A percentile compares a stretch with the other conserved stretches of the same genome.
Conservation (phyloP, 495 filamentous ascomycete species). For the Neurospora hispaniola region DNA sequence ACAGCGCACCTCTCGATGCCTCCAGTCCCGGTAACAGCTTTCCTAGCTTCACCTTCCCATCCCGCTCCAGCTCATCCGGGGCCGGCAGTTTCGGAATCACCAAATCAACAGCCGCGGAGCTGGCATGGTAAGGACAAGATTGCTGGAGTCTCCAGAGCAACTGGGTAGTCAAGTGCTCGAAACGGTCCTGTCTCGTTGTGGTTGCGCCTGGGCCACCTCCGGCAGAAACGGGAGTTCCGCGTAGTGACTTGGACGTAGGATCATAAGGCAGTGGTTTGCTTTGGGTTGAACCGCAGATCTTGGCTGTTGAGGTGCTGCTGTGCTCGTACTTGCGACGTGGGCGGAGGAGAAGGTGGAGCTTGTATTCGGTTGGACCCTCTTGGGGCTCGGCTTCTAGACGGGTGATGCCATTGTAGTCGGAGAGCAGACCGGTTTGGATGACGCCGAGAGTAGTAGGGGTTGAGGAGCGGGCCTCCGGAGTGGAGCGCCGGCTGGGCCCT, state of each 20-base stretch:
- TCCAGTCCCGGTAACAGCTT: slow-evolving; percentile 73
- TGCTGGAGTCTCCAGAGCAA: slow-evolving; percentile 91
- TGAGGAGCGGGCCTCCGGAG: slow-evolving; percentile 17
- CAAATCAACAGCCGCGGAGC: slow-evolving; percentile 51
- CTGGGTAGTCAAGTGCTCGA: slow-evolving; percentile 89
- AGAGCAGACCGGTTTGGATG: slow-evolving; percentile 42
- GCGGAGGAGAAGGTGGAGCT: slow-evolving; percentile 81
- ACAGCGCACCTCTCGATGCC: slow-evolving; percentile 84
- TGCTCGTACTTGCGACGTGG: slow-evolving; percentile 62
- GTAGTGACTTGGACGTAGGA: slow-evolving; percentile 31
- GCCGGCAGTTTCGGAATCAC: slow-evolving; percentile 66
- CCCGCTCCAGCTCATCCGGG: slow-evolving; percentile 25
- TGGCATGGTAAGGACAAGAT: slow-evolving; percentile 79
- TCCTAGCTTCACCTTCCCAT: slow-evolving; percentile 42
- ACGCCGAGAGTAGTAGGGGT: slow-evolving; percentile 15
- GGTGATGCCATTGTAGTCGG: slow-evolving; percentile 54
- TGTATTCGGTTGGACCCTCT: slow-evolving; percentile 91
- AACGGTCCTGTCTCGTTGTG: slow-evolving; percentile 64
- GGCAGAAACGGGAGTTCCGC: slow-evolving; percentile 9
- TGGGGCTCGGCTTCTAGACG: slow-evolving; percentile 86
- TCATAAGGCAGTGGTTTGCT: slow-evolving; percentile 49
- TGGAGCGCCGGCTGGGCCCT: slow-evolving; percentile 19
- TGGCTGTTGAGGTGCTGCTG: slow-evolving; percentile 33
- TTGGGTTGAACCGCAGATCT: slow-evolving; percentile 43
- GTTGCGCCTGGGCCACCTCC: slow-evolving; percentile 31